Base-by-base conservation (phyloP, 768 basidiomycete genomes). In the Fibroporia radiculosa region DNA sequence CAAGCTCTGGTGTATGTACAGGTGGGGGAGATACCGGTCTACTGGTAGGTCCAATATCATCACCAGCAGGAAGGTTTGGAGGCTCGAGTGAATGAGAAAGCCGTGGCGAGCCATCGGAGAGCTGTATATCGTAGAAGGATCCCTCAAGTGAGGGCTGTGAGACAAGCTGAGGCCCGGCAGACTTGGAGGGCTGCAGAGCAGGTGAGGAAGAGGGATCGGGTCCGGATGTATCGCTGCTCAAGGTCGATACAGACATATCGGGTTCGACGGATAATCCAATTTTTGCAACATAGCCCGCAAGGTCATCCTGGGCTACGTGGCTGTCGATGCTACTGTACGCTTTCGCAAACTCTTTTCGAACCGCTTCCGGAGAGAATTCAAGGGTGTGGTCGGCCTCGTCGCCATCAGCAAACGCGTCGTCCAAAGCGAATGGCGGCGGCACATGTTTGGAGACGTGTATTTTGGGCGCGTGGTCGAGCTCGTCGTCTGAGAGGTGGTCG, bases 401-500 rank as follows among this genome's bases (percentile, higher is more conserved):
- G 8, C 60, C 66, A 38, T 79, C 78, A 1, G 72, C 71, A 62
- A 88, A 88, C 12, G 82, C 80, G 58, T 88, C 86, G 63, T 87
- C 84, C 18, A 55, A 38, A 6, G 45, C 23, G 42, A 54, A 54
- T 31, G 10, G 29, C 11, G 40, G 26, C 26, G 40, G 13, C 25
- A 3, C n/a, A n/a, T 7, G 6, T 26, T 14, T 22, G 14, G 22
- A 26, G 40, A n/a, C 13, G 33, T 33, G 35, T 27, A 20, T n/a
- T 16, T 23, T 28, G 22, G 39, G 35, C n/a, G 14, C 33, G 13
- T 13, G 10, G 18, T 31, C 27, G 5, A 16, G 22, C 14, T 38
- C 28, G 18, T 27, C 45, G 37, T 29, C 37, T 7, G 27, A 19
- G 2, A 18, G 18, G 35, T 39, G 35, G 26, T 31, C 37, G 45